These are phyloP conservation scores for Xylaria sp. DNA, from an alignment of 2,329 filamentous ascomycete genomes.

Conservation along the genomic window DNA sequence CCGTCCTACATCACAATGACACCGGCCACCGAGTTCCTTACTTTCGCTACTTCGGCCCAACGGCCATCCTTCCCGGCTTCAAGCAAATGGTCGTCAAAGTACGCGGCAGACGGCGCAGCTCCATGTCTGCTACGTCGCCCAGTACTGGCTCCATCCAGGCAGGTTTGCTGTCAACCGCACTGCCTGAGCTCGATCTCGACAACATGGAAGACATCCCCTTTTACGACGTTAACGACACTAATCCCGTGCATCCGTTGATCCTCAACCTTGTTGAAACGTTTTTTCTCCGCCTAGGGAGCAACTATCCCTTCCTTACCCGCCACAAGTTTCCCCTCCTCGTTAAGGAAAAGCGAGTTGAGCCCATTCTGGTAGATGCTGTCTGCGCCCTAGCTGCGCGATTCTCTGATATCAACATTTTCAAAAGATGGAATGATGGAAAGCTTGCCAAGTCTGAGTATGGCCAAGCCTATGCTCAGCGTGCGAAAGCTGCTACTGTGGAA, in stretches of 20 bases:
- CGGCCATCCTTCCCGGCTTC: constrained; percentile 89
- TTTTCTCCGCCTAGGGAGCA: constrained; percentile 84
- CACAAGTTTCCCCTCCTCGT: constrained; percentile 79
- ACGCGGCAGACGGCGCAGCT: constrained; percentile 72
- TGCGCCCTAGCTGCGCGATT: constrained; percentile 86
- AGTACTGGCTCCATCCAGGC: constrained; percentile 52
- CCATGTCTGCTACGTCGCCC: constrained; percentile 66
- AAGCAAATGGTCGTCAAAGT: constrained; percentile 91
- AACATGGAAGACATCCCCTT: constrained; percentile 70
- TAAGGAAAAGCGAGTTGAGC: constrained; percentile 82
- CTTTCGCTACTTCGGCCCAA: constrained; percentile 90
- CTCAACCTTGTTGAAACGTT: constrained; percentile 82
- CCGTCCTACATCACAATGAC: constrained; percentile 61
- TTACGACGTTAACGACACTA: constrained; percentile 78
- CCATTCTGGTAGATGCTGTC: constrained; percentile 87
- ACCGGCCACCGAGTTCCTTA: constrained; percentile 78
- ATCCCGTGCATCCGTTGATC: constrained; percentile 79
- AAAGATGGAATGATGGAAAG: constrained; percentile 61
- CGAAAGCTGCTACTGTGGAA: constrained; percentile 84
- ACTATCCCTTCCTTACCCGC: constrained; percentile 82
- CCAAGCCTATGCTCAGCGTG: constrained; percentile 80
- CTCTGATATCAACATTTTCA: constrained; percentile 69
- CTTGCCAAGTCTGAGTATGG: constrained; percentile 75
- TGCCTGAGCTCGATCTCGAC: constrained; percentile 57
- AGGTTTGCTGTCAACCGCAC: constrained; percentile 55